A percentile compares a stretch with the other conserved stretches of the same genome.
Conservation (phyloP, 139 green algal genomes). For the Coelastrella sp. region DNA sequence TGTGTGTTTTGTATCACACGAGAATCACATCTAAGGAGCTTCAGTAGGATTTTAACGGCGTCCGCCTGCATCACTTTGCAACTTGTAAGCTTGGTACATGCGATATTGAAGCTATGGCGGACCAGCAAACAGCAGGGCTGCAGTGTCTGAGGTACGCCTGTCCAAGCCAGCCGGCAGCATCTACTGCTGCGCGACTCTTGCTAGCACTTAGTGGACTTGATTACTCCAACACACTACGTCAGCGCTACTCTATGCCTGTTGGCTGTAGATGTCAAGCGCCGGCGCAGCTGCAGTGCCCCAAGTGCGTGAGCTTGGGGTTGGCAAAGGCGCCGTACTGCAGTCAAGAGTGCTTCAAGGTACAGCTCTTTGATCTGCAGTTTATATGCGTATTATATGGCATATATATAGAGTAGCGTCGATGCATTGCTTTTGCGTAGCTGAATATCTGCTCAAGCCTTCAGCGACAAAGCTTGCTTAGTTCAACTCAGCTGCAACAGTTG, state of each 20-base stretch:
- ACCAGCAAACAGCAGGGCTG: neutral
- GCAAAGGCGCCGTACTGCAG: constrained; percentile 89
- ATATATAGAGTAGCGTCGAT: neutral
- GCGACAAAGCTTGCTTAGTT: too few relatives aligned
- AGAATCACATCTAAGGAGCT: too few relatives aligned
- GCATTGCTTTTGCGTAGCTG: neutral
- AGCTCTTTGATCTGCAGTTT: neutral
- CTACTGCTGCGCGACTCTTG: neutral
- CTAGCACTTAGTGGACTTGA: neutral
- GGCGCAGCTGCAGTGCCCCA: constrained; percentile 94
- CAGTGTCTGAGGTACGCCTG: neutral
- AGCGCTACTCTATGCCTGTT: neutral
- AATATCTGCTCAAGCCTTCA: too few relatives aligned
- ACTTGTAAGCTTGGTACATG: too few relatives aligned
- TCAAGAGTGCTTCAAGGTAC: constrained; percentile 97
- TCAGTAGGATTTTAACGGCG: too few relatives aligned
- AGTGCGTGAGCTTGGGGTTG: constrained; percentile 89
- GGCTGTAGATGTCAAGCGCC: constrained; percentile 79
- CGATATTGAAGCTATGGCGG: neutral
- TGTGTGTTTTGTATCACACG: too few relatives aligned
- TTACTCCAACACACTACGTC: too few relatives aligned
- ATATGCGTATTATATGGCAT: neutral
- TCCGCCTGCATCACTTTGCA: too few relatives aligned
- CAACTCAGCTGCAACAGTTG: too few relatives aligned
- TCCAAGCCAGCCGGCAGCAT: neutral